Percentiles rank a stretch among this genome's conserved stretches.
phyloP scores from a whole-genome alignment of 805 yeast genomes.

The Wickerhamiella musiphila region DNA sequence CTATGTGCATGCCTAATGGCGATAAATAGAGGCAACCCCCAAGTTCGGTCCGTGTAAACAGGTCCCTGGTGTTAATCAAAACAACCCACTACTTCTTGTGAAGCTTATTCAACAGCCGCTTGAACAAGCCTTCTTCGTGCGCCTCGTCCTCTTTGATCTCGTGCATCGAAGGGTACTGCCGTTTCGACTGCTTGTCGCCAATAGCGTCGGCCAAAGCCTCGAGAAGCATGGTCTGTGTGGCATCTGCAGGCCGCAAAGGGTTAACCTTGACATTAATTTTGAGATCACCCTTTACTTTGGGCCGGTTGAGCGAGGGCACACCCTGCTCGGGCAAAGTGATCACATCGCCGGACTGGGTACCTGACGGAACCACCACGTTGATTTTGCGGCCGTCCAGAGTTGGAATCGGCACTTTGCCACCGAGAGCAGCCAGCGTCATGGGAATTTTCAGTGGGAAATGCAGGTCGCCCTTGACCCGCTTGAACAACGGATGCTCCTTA shows the following conservation, averaged over 20 bases:
- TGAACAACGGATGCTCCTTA: slow-evolving; percentile 52
- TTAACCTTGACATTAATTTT: slow-evolving; percentile 55
- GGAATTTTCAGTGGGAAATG: slow-evolving; percentile 51
- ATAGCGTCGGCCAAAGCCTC: slow-evolving; percentile 91
- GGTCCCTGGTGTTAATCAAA: too few species aligned
- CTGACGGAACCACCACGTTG: slow-evolving; percentile 65
- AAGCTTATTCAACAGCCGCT: slow-evolving; percentile 20
- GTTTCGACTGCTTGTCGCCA: slow-evolving; percentile 61
- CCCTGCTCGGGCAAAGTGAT: slow-evolving; percentile 76
- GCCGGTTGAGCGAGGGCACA: slow-evolving; percentile 44
- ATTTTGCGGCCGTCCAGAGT: slow-evolving; percentile 58
- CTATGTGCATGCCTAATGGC: not conserved
- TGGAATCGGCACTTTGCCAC: slow-evolving; percentile 83
- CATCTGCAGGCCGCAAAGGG: slow-evolving; percentile 56
- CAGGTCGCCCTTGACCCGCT: slow-evolving; percentile 49
- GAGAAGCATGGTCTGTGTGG: slow-evolving; percentile 72
- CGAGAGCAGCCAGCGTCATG: slow-evolving; percentile 91
- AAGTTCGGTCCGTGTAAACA: too few species aligned
- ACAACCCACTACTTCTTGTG: slow-evolving; percentile 19
- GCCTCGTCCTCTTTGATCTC: slow-evolving; percentile 11
- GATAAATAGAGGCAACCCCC: too few species aligned
- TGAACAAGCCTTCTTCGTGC: slow-evolving; percentile 18
- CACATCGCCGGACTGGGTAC: slow-evolving; percentile 60
- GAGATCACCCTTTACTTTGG: slow-evolving; percentile 59
- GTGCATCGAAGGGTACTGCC: slow-evolving; percentile 29